Evolutionary conservation across 495 filamentous ascomycete species (phyloP).

Genomic region (Diplogelasinospora grovesii): DNA sequence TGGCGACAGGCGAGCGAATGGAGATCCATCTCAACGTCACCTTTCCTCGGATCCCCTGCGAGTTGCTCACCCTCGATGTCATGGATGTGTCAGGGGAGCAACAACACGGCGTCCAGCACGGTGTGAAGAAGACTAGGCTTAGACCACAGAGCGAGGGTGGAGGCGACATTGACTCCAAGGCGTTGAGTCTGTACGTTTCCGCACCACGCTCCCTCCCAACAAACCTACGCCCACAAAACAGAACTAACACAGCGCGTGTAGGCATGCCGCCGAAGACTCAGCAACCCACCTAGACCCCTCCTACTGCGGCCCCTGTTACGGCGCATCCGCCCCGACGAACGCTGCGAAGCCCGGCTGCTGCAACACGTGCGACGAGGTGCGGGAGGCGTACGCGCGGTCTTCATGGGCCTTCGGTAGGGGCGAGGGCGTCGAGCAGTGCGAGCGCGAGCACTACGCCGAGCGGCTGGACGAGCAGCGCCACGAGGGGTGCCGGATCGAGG

Average conservation of each 20-base stretch:
- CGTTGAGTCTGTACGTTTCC: constrained; percentile 61
- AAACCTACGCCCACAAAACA: constrained; percentile 6
- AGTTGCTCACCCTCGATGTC: constrained; percentile 91
- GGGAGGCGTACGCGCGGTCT: constrained; percentile 81
- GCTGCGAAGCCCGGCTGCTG: constrained; percentile 79
- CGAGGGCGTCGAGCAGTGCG: constrained; percentile 90
- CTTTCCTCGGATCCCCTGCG: constrained; percentile 89
- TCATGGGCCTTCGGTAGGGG: constrained; percentile 92
- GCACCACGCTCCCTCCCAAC: neutral
- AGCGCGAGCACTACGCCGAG: constrained; percentile 86
- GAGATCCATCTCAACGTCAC: constrained; percentile 98
- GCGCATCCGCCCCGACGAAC: constrained; percentile 62
- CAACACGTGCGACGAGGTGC: constrained; percentile 93
- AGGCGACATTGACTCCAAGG: constrained; percentile 65
- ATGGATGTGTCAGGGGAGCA: constrained; percentile 98
- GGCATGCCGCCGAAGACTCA: constrained; percentile 51
- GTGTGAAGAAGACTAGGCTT: constrained; percentile 82
- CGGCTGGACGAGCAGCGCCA: constrained; percentile 76
- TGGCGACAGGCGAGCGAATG: constrained; percentile 76
- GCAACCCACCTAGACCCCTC: constrained; percentile 80
- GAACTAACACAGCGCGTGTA: constrained; percentile 20
- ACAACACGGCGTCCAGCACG: constrained; percentile 87
- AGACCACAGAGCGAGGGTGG: constrained; percentile 66
- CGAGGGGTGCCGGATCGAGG: constrained; percentile 94
- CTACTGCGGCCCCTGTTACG: constrained; percentile 94